These are phyloP conservation scores for Millerago galiae DNA, from an alignment of 805 yeast genomes.

Conservation along the genomic window DNA sequence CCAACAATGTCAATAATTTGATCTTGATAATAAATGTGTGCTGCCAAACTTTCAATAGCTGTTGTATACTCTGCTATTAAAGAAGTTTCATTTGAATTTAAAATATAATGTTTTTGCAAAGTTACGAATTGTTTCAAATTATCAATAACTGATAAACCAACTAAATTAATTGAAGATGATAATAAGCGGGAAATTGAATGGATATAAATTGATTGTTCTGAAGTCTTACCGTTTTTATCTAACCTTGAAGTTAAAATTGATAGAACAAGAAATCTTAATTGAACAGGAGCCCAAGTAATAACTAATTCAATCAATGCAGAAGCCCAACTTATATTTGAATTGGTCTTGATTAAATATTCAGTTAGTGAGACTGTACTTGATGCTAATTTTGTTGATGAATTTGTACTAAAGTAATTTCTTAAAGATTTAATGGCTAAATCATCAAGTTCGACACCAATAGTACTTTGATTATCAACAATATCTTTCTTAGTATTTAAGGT, in stretches of 20 bases:
- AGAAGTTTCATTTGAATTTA: constrained; percentile 20
- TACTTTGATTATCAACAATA: constrained; percentile 6
- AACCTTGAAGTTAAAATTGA: constrained; percentile 37
- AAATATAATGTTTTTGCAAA: constrained; percentile 34
- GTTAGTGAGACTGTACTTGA: constrained; percentile 49
- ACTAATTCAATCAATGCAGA: constrained; percentile 53
- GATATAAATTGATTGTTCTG: constrained; percentile 30
- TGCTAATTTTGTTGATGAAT: constrained; percentile 53
- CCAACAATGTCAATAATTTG: constrained; percentile 79
- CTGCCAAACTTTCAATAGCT: constrained; percentile 64
- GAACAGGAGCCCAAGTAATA: constrained; percentile 77
- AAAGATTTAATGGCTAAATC: constrained; percentile 38
- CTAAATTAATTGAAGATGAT: constrained; percentile 74
- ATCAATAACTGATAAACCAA: constrained; percentile 83
- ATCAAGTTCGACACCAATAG: constrained; percentile 18
- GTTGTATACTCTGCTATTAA: constrained; percentile 41
- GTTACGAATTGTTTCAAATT: constrained; percentile 53
- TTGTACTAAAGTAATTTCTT: constrained; percentile 56
- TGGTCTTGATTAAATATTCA: constrained; percentile 33
- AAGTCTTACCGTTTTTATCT: constrained; percentile 12
- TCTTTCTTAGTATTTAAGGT: constrained; percentile 4
- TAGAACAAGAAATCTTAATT: constrained; percentile 60
- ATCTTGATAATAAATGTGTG: constrained; percentile 78
- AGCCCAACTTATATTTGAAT: constrained; percentile 41
- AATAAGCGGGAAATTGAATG: constrained; percentile 50